phyloP scores from a whole-genome alignment of 2,329 filamentous ascomycete species.

The Aotearoamyces nothofagi region DNA sequence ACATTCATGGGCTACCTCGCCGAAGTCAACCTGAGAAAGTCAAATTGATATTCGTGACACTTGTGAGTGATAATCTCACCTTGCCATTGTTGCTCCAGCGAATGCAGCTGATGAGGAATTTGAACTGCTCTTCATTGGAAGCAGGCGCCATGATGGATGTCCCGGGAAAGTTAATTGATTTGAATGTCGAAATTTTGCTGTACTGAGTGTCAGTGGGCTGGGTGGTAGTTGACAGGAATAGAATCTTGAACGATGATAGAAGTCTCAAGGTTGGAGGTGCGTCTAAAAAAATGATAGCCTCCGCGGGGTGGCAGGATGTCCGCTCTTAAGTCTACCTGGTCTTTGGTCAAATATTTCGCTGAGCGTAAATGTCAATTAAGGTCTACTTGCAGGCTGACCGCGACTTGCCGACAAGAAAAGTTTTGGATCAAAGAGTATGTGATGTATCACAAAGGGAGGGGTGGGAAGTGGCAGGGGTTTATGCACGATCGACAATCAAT shows the following conservation, averaged over 20 bases:
- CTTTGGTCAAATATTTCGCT: too few relatives aligned
- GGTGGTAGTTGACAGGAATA: too few relatives aligned
- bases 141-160: conserved; percentile 34
- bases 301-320: too few relatives aligned
- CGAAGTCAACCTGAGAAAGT: conserved; percentile 44
- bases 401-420: conserved; percentile 5
- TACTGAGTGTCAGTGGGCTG: conserved; percentile 9
- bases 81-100: conserved; percentile 42
- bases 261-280: too few relatives aligned
- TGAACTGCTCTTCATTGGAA: conserved; percentile 41
- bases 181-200: conserved; percentile 6
- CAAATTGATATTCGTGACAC: conserved; percentile 1
- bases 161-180: too few relatives aligned
- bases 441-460: too few relatives aligned
- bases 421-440: too few relatives aligned
- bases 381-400: conserved; percentile 10
- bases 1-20: conserved; percentile 46
- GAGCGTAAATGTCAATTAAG: conserved; percentile 12
- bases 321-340: too few relatives aligned
- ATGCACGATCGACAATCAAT: too few relatives aligned
- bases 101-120: conserved; percentile 53
- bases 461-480: too few relatives aligned
- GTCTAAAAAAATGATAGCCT: too few relatives aligned
- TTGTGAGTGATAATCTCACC: conserved; percentile 24
- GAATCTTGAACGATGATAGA: too few relatives aligned